A percentile compares a stretch with the other conserved stretches of the same genome.
phyloP scores from a whole-genome alignment of 495 filamentous ascomycete species.

The Penicillium coprophilum region DNA sequence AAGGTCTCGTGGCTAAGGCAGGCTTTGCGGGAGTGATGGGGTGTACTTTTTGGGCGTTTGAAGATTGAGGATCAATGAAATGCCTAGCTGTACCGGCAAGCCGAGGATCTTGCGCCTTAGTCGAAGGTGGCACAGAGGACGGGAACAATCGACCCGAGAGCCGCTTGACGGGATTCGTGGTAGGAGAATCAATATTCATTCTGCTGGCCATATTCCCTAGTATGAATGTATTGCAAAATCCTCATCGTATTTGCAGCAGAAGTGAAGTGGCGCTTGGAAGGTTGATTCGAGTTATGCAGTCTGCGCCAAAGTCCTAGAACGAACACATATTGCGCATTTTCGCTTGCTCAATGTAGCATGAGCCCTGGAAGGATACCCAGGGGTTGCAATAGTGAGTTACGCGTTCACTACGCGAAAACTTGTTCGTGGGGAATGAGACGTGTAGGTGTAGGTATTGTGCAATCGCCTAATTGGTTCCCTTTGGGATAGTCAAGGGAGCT shows the following conservation, averaged over 20 bases:
- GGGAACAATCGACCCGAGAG: not conserved
- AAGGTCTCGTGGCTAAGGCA: not conserved
- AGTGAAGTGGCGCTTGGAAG: not conserved
- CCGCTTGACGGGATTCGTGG: not conserved
- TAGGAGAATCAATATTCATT: conserved; percentile 1
- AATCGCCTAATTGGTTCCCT: not conserved
- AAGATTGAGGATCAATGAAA: not conserved
- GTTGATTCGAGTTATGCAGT: not conserved
- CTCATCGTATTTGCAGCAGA: conserved; percentile 1
- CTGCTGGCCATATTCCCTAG: not conserved
- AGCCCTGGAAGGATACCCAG: too few relatives aligned
- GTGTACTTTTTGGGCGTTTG: not conserved
- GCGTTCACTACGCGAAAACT: too few relatives aligned
- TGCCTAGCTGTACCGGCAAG: not conserved
- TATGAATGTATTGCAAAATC: not conserved
- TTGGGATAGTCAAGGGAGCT: not conserved
- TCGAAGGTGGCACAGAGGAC: not conserved
- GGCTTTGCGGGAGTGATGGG: not conserved
- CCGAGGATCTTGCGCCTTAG: conserved; percentile 7
- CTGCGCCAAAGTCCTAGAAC: not conserved
- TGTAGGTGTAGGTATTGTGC: not conserved
- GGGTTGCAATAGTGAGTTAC: not conserved
- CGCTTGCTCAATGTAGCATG: too few relatives aligned
- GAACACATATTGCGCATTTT: not conserved
- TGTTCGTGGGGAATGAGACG: not conserved